Conservation (phyloP, 768 basidiomycete species). For the Boletus rubropictus region DNA sequence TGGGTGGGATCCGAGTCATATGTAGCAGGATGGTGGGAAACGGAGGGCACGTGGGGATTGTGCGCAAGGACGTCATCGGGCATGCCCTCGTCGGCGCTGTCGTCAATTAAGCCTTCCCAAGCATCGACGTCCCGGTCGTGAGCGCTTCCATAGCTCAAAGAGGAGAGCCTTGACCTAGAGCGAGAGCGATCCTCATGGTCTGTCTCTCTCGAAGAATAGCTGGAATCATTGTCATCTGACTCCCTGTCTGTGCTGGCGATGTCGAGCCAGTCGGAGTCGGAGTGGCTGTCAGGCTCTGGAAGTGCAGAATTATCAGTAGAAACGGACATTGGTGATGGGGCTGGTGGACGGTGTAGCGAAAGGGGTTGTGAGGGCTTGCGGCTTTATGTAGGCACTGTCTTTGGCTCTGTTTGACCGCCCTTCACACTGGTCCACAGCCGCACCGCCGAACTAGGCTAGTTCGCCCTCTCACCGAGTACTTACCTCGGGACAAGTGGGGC, state of each 20-base stretch:
- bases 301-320: slow-evolving; percentile 38
- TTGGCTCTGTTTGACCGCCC: slow-evolving; percentile 26
- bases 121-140: slow-evolving; percentile 64
- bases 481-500: neutral
- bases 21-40: slow-evolving; percentile 19
- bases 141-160: slow-evolving; percentile 63
- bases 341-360: slow-evolving; percentile 24
- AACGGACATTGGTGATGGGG: slow-evolving; percentile 26
- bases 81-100: slow-evolving; percentile 46
- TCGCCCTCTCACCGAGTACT: neutral
- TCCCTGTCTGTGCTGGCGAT: slow-evolving; percentile 57
- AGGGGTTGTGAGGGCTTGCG: slow-evolving; percentile 25
- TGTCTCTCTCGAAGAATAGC: slow-evolving; percentile 49
- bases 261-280: slow-evolving; percentile 84
- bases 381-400: slow-evolving; percentile 25
- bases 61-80: slow-evolving; percentile 21
- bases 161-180: slow-evolving; percentile 63
- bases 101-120: slow-evolving; percentile 75
- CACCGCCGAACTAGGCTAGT: neutral
- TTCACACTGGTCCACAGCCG: slow-evolving; percentile 2
- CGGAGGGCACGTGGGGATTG: slow-evolving; percentile 20
- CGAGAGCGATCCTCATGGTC: slow-evolving; percentile 53
- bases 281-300: slow-evolving; percentile 61
- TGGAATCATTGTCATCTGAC: slow-evolving; percentile 67
- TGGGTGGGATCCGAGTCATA: slow-evolving; percentile 24